Base-by-base conservation (phyloP, 2,329 filamentous ascomycete genomes). In the Pseudocercospora vitis region DNA sequence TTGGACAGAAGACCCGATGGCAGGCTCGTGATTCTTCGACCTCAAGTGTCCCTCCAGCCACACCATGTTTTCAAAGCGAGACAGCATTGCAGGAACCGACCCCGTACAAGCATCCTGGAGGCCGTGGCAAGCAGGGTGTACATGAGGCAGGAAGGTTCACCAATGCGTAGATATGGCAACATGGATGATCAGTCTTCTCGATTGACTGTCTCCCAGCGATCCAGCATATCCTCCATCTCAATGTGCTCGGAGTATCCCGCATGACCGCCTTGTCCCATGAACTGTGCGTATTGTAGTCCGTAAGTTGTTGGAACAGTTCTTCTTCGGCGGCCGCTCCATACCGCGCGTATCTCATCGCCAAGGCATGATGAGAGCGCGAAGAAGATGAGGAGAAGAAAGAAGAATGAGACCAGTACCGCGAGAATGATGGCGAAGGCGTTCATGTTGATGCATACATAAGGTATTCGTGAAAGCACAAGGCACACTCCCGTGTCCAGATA, bases 181-280 rank as follows among this genome's bases (percentile, higher is more conserved):
- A n/a, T n/a, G n/a, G n/a, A n/a, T n/a, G n/a, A n/a, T n/a, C n/a
- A n/a, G n/a, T n/a, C n/a, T n/a, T n/a, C n/a, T n/a, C n/a, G n/a
- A n/a, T n/a, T n/a, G n/a, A n/a, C n/a, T n/a, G n/a, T n/a, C n/a
- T n/a, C n/a, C 35, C 57, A 59, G 42, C 65, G 47, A 48, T 74
- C 73, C 50, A 83, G 70, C 78, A 84, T 81, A 53, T 82, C 78
- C 57, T 84, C 78, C 76, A 84, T 75, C 68, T 85, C 81, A 55
- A 85, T 83, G 57, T 83, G 80, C 64, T 84, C 81, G 65, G 81
- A 84, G 55, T 81, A 78, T 7, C 75, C 76, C 28, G 75, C 72
- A 5, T 77, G 78, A 6, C 76, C 75, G 33, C 77, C 77, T n/a
- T 78, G 72, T 2, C 71, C 77, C 69, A 84, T 78, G 11, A 76